These are phyloP conservation scores for Myriosclerotinia duriaeana DNA, from an alignment of 2,329 filamentous ascomycete genomes.

Conservation along the genomic window DNA sequence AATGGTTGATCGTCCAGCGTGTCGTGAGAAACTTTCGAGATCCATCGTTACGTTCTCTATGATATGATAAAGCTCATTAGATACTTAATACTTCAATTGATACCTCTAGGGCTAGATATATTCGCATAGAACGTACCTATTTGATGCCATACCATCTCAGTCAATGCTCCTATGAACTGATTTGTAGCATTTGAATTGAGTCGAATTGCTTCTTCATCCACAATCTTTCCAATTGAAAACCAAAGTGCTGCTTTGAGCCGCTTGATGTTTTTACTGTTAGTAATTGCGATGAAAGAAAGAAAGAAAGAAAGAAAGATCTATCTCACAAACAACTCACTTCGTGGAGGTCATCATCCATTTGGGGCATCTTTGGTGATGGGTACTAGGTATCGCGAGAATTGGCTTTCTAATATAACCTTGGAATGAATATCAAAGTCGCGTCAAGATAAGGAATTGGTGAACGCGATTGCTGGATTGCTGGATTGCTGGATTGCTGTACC, in stretches of 20 bases:
- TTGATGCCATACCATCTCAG: conserved; percentile 84
- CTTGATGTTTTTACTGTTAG: conserved; percentile 45
- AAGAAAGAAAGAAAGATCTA: too few species aligned
- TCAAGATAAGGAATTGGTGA: not conserved
- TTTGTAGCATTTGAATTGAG: conserved; percentile 82
- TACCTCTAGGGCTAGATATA: not conserved
- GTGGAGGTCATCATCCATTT: conserved; percentile 33
- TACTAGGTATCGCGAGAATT: not conserved
- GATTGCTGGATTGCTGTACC: conserved; percentile 3
- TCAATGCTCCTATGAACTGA: conserved; percentile 83
- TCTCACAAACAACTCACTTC: conserved; percentile 26
- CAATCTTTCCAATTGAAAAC: conserved; percentile 81
- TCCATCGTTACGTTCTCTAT: conserved; percentile 57
- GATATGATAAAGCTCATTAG: conserved; percentile 7
- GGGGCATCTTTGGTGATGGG: conserved; percentile 26
- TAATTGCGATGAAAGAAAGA: not conserved
- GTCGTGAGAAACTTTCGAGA: conserved; percentile 66
- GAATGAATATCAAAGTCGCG: conserved; percentile 11
- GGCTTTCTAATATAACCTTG: too few species aligned
- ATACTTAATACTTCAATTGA: not conserved
- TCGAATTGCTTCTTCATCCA: conserved; percentile 77
- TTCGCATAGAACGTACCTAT: conserved; percentile 59
- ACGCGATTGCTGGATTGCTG: too few species aligned
- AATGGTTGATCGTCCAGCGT: conserved; percentile 78
- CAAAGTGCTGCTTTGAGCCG: conserved; percentile 82